A percentile compares a stretch with the other conserved stretches of the same genome.
These are phyloP conservation scores for Lonicera japonica DNA, from an alignment of 129 eudicot species.

Conservation along the genomic window DNA sequence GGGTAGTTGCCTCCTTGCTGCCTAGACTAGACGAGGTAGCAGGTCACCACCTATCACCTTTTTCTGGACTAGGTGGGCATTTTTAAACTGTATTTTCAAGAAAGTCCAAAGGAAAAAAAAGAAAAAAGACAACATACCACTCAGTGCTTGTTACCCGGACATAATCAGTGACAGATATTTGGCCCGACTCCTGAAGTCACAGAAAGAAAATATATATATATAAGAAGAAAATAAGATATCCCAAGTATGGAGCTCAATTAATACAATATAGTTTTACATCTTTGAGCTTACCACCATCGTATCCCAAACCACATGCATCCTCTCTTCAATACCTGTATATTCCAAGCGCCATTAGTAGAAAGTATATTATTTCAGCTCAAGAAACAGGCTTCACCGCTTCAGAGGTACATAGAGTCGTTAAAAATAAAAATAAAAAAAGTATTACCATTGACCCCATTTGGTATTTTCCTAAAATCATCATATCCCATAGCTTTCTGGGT, in stretches of 20 bases:
- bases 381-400: background rate
- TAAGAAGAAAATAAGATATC: background rate
- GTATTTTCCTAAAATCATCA: conserved; percentile 91
- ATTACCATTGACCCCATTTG: conserved; percentile 98
- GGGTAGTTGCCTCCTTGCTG: too few relatives aligned
- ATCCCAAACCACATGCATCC: conserved; percentile 98
- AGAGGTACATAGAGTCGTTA: too few relatives aligned
- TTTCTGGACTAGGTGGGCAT: too few relatives aligned
- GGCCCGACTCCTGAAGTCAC: conserved; percentile 77
- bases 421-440: too few relatives aligned
- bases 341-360: conserved; percentile 5
- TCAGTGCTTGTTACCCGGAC: conserved; percentile 95
- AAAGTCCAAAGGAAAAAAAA: conserved; percentile 3
- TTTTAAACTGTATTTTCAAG: conserved; percentile 4
- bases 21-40: too few relatives aligned
- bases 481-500: conserved; percentile 81
- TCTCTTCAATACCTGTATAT: conserved; percentile 81
- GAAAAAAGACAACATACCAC: conserved; percentile 44
- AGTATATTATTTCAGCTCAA: background rate
- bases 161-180: conserved; percentile 73
- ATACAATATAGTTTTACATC: background rate
- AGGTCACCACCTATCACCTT: too few relatives aligned
- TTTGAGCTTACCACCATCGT: conserved; percentile 83
- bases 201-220: background rate
- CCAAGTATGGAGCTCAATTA: conserved; percentile 1